A percentile compares a stretch with the other conserved stretches of the same genome.
These are phyloP conservation scores for Tolypocladium pustulatum DNA, from an alignment of 2,329 filamentous ascomycete genomes.

Conservation along the genomic window DNA sequence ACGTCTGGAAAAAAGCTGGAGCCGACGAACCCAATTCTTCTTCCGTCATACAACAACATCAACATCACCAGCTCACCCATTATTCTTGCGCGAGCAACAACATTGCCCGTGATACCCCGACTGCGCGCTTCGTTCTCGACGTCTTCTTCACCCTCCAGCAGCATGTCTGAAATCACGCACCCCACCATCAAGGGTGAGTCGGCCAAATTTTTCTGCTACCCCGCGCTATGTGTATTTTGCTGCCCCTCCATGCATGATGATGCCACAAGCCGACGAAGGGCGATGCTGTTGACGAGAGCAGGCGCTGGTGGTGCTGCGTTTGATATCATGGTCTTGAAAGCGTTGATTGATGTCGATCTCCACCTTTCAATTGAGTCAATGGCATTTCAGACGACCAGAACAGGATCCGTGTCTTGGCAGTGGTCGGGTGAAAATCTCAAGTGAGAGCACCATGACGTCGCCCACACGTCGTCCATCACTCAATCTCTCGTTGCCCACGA, in stretches of 20 bases:
- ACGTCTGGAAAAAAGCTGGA: neutral
- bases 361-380: neutral
- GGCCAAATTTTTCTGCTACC: neutral
- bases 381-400: neutral
- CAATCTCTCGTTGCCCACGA: neutral
- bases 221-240: conserved; percentile 2
- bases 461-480: neutral
- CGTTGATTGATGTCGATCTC: no score
- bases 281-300: neutral
- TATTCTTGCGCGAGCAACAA: neutral
- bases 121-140: neutral
- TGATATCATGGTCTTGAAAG: neutral
- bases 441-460: neutral
- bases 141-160: neutral
- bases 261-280: neutral
- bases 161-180: conserved; percentile 45
- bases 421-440: neutral
- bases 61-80: neutral
- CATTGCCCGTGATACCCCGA: neutral
- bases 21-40: neutral
- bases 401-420: neutral
- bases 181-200: conserved; percentile 47
- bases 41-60: neutral
- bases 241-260: conserved; percentile 7
- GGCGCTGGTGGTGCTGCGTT: neutral